Evolutionary conservation across 2,329 filamentous ascomycete genomes (phyloP), one percentile per base, ranked within the genome.

Genomic region (Alternaria metachromatica): DNA sequence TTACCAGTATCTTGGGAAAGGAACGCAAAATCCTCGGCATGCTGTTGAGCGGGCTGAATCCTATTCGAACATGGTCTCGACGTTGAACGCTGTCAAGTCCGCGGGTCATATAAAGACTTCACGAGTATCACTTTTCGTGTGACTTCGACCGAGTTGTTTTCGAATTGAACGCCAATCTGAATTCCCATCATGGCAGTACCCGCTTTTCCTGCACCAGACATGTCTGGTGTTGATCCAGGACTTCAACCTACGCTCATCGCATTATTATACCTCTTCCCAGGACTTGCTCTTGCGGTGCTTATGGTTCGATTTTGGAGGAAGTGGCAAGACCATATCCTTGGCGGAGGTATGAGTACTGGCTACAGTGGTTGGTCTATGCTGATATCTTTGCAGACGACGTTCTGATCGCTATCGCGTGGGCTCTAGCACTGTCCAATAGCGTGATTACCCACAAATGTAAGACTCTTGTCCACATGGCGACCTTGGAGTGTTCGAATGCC

Each of bases 381-480:
- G 30, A 37, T 8, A 37, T 37, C 6, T 37, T 15, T 37, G 30
- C 13, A 37, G 30, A 37, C 30, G 30, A 37, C 53, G 55, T 44
- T 5, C 15, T 64, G 44, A 68, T 71, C n/a, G 43, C 55, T 2
- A 3, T 69, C 3, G 69, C 55, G 21, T 67, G 66, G 67, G 23
- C 65, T 15, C 26, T 69, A 11, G 15, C 37, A 13, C 6, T 67
- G 28, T 58, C 49, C 2, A 66, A 70, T 49, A 68, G 60, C 30
- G 58, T 68, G 10, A 64, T 70, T 20, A 64, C 62, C 3, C 67
- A 72, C 48, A 20, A 70, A 13, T 72, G 69, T 72, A 59, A 64
- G 65, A 45, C 18, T 30, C 18, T 45, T 45, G n/a, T 18, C 43
- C 43, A 20, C 10, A 45, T 45, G 10, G 13, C 20, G 43, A 13